Evolutionary conservation across 202 grass and related monocot genomes (phyloP).

Genomic region (Cymbopogon flexuosus): DNA sequence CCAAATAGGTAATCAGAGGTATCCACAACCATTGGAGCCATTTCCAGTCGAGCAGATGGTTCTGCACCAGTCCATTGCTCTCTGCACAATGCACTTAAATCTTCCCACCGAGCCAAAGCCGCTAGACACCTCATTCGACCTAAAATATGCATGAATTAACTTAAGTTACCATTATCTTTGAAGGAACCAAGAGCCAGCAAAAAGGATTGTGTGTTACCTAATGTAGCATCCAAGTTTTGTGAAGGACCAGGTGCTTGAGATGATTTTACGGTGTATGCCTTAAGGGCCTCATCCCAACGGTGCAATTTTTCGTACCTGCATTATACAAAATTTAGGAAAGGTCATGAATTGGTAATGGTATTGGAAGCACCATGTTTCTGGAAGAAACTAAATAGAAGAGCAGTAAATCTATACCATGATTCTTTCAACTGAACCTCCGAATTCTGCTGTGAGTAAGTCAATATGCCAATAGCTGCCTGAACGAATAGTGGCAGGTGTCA

Average conservation of each 20-base stretch:
- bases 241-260: constrained; percentile 69
- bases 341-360: not conserved
- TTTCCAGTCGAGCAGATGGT: constrained; percentile 82
- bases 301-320: constrained; percentile 96
- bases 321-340: constrained; percentile 14
- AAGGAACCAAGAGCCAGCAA: not conserved
- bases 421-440: constrained; percentile 95
- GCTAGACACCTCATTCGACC: constrained; percentile 95
- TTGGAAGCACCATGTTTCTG: not conserved
- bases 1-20: constrained; percentile 24
- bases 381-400: not conserved
- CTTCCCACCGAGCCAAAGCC: constrained; percentile 90
- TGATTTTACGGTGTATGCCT: constrained; percentile 83
- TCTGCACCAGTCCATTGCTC: constrained; percentile 98
- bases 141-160: constrained; percentile 33
- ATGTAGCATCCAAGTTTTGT: constrained; percentile 85
- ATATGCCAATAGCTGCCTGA: constrained; percentile 93
- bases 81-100: constrained; percentile 80
- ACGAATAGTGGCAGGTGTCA: constrained; percentile 24
- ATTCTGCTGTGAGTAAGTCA: constrained; percentile 90
- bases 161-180: constrained; percentile 3
- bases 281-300: constrained; percentile 92
- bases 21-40: constrained; percentile 90
- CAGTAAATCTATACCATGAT: constrained; percentile 65
- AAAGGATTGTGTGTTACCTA: constrained; percentile 40